Base-by-base conservation (phyloP, 2,329 filamentous ascomycete genomes). In the Monilinia vaccinii-corymbosi region DNA sequence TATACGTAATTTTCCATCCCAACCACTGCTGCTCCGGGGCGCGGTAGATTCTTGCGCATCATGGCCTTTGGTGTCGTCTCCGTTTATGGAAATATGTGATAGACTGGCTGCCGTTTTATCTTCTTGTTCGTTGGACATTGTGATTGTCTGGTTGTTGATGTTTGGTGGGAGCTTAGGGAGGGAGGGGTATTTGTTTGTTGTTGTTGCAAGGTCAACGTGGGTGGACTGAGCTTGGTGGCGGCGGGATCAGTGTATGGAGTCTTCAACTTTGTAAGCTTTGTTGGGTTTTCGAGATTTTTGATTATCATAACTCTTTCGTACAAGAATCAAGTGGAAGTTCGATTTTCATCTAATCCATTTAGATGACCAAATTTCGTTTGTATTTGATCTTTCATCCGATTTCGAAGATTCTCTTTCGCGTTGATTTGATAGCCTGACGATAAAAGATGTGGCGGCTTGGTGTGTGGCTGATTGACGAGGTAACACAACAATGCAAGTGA, bases 1-100 rank as follows among this genome's bases (percentile, higher is more conserved):
- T 55, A 96, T 75, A 44, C 89, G 81, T 61, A 93, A 79, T 75
- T 93, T 93, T 64, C 89, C 89, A 73, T 93, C 89, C 89, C 89
- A 93, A 63, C 89, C 89, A 69, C 81, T 85, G 74, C 81, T 84
- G 66, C 84, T 81, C n/a, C 65, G 64, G 11, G 70, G 69, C 3
- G 66, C 60, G 4, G 50, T 61, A 16, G 59, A 55, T 42, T 61
- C 66, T 51, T 66, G 48, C n/a, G 61, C 64, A 48, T 70, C 68
- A 36, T 68, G 66, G 25, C 65, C 67, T 23, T 66, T 66, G 18
- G 53, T 63, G 44, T 70, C 66, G 4, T 64, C 62, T 8, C 50
- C 49, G 45, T 66, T 64, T 51, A 69, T 68, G 34, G 66, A 66
- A 58, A 70, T 69, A 31, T 66, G 67, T 7, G 61, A 53, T 18